Evolutionary conservation across 2,329 filamentous ascomycete genomes (phyloP).

Genomic region (Aspergillus brasiliensis): DNA sequence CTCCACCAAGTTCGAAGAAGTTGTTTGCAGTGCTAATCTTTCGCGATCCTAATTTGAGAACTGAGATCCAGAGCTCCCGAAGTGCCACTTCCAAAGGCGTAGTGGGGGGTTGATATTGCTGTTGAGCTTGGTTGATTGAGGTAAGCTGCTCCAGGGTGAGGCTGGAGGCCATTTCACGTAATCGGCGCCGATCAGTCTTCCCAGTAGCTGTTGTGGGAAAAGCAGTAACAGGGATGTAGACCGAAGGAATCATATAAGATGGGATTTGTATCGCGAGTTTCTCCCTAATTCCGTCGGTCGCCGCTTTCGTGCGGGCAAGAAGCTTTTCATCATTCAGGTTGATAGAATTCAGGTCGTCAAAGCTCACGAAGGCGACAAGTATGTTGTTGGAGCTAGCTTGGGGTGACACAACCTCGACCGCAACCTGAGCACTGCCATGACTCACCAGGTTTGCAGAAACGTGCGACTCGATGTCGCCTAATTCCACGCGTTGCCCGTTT

Average conservation of each 20-base stretch:
- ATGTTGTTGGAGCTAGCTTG: not conserved
- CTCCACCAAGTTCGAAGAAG: not conserved
- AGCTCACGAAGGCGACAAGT: not conserved
- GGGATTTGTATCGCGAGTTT: not conserved
- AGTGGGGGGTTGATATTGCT: no score
- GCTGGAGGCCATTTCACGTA: not conserved
- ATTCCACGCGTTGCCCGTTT: conserved; percentile 32
- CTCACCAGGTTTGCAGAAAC: not conserved
- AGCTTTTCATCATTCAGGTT: no score
- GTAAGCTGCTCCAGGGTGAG: not conserved
- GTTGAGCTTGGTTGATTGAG: not conserved
- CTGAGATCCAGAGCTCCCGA: not conserved
- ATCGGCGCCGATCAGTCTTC: not conserved
- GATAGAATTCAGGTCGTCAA: not conserved
- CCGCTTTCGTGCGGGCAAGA: not conserved
- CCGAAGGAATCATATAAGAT: not conserved
- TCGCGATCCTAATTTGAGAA: not conserved
- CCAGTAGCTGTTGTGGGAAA: not conserved
- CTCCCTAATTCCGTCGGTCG: not conserved
- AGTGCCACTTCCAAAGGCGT: not conserved
- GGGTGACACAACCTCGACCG: not conserved
- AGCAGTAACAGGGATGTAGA: not conserved
- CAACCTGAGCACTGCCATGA: not conserved
- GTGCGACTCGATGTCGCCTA: conserved; percentile 27
- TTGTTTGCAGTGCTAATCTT: not conserved